Conservation (phyloP, 805 yeast genomes). For the Hemisphaericaspora nanyangensis region DNA sequence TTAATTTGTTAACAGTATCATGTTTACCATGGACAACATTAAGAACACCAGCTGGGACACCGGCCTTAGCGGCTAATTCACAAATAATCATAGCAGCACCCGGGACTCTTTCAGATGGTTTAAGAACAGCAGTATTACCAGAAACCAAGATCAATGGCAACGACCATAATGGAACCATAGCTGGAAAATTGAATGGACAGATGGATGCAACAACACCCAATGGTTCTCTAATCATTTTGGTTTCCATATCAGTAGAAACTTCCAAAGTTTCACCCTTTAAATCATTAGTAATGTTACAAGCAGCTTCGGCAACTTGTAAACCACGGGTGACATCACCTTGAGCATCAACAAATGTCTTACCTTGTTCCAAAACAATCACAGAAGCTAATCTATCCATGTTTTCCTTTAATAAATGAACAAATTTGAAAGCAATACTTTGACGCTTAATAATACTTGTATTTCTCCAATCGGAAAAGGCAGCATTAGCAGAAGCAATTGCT, state of each 20-base stretch:
- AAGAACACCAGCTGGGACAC: constrained; percentile 70
- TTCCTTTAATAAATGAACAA: constrained; percentile 57
- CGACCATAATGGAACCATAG: constrained; percentile 75
- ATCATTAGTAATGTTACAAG: constrained; percentile 62
- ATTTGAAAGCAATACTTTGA: constrained; percentile 69
- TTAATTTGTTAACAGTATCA: constrained; percentile 64
- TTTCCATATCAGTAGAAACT: constrained; percentile 72
- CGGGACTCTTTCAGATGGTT: constrained; percentile 73
- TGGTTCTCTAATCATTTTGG: constrained; percentile 71
- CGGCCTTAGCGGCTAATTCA: constrained; percentile 68
- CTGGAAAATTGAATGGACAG: constrained; percentile 81
- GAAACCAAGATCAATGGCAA: constrained; percentile 61
- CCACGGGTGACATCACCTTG: constrained; percentile 72
- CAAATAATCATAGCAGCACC: constrained; percentile 75
- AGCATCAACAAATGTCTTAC: constrained; percentile 73
- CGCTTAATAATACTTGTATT: constrained; percentile 56
- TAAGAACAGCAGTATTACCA: constrained; percentile 65
- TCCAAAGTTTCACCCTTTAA: constrained; percentile 61
- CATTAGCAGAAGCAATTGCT: constrained; percentile 62
- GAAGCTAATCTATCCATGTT: constrained; percentile 69
- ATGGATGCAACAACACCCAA: constrained; percentile 75
- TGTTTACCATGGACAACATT: constrained; percentile 73
- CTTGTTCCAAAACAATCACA: constrained; percentile 48
- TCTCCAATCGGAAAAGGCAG: constrained; percentile 59
- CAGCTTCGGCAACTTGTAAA: constrained; percentile 74